Evolutionary conservation across 441 rosid species (phyloP).

Genomic region (Capsella rubella): DNA sequence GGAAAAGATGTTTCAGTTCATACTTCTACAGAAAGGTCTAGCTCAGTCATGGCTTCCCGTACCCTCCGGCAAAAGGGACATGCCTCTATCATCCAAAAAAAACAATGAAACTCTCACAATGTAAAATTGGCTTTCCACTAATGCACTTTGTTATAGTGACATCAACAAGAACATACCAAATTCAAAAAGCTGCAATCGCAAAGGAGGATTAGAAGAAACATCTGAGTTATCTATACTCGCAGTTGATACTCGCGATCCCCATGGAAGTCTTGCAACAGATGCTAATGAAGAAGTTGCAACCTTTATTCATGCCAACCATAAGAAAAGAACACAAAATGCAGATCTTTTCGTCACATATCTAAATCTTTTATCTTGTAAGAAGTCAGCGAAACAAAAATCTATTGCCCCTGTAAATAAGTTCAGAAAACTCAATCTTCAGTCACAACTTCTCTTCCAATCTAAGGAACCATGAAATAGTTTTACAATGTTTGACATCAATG

Average conservation of each 20-base stretch:
- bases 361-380: neutral
- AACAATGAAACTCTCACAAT: constrained; percentile 13
- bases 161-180: constrained; percentile 57
- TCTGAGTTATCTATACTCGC: constrained; percentile 37
- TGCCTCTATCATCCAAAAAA: constrained; percentile 64
- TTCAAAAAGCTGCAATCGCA: constrained; percentile 73
- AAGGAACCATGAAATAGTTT: neutral
- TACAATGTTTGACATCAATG: neutral
- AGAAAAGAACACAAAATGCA: neutral
- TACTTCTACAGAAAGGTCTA: constrained; percentile 84
- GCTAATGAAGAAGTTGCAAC: constrained; percentile 74
- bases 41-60: constrained; percentile 85
- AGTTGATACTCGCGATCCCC: constrained; percentile 71
- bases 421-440: neutral
- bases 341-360: neutral
- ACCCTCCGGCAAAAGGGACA: constrained; percentile 92
- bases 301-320: constrained; percentile 39
- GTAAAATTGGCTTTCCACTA: neutral
- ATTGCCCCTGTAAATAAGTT: neutral
- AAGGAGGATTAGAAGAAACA: constrained; percentile 46
- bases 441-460: neutral
- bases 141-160: neutral
- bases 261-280: constrained; percentile 70
- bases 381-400: neutral
- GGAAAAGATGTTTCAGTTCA: constrained; percentile 21